Evolutionary conservation across 2,329 filamentous ascomycete species (phyloP).

Genomic region (Cephalotrichum gorgonifer): DNA sequence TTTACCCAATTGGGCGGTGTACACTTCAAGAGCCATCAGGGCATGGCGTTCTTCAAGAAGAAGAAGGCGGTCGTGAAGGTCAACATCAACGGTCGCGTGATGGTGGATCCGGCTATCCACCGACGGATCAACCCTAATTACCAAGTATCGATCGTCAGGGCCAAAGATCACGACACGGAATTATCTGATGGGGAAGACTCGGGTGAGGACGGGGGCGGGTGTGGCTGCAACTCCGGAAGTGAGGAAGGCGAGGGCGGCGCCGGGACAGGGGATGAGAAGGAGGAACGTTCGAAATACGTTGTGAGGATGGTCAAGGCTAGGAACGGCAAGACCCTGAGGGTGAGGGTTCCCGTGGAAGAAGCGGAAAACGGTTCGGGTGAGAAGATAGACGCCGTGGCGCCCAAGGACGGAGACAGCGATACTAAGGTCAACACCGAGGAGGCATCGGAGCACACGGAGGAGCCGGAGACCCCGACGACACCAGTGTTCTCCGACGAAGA

Average conservation of each 20-base stretch:
- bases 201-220: slow-evolving; percentile 26
- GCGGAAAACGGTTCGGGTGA: slow-evolving; percentile 25
- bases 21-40: slow-evolving; percentile 73
- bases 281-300: slow-evolving; percentile 31
- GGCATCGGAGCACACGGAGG: neutral
- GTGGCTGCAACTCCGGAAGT: slow-evolving; percentile 26
- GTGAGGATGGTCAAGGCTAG: slow-evolving; percentile 41
- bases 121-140: slow-evolving; percentile 83
- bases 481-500: slow-evolving; percentile 70
- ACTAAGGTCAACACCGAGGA: neutral
- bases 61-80: slow-evolving; percentile 67
- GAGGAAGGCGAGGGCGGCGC: slow-evolving; percentile 21
- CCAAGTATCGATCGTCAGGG: slow-evolving; percentile 60
- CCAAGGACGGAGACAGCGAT: slow-evolving; percentile 1
- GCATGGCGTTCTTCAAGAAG: slow-evolving; percentile 76
- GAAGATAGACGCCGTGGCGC: slow-evolving; percentile 43
- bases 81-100: slow-evolving; percentile 77
- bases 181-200: slow-evolving; percentile 36
- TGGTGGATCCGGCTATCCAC: slow-evolving; percentile 78
- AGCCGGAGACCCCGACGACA: slow-evolving; percentile 12
- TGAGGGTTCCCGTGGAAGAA: slow-evolving; percentile 19
- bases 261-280: slow-evolving; percentile 5
- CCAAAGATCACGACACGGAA: slow-evolving; percentile 60
- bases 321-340: slow-evolving; percentile 24
- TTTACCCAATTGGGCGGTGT: slow-evolving; percentile 75